These are phyloP conservation scores for Epichloe sylvatica DNA, from an alignment of 2,329 filamentous ascomycete species.

Conservation along the genomic window DNA sequence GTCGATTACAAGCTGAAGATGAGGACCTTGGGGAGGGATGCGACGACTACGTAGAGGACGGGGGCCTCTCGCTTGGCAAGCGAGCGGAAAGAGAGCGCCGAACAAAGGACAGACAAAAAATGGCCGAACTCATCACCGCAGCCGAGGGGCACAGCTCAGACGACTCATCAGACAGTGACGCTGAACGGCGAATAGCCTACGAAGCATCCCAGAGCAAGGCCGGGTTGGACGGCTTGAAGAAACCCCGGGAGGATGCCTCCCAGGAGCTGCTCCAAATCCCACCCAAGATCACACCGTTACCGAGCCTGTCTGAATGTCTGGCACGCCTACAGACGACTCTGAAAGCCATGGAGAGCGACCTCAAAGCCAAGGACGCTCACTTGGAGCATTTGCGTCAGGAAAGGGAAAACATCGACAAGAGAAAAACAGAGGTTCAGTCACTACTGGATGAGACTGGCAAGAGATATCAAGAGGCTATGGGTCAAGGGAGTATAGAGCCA, in stretches of 20 bases:
- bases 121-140: slow-evolving; percentile 68
- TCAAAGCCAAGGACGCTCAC: slow-evolving; percentile 43
- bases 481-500: slow-evolving; percentile 12
- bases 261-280: slow-evolving; percentile 41
- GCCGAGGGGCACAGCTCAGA: slow-evolving; percentile 55
- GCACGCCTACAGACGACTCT: slow-evolving; percentile 48
- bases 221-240: slow-evolving; percentile 62
- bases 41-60: slow-evolving; percentile 81
- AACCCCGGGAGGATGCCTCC: slow-evolving; percentile 21
- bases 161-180: slow-evolving; percentile 54
- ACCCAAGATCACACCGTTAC: slow-evolving; percentile 64
- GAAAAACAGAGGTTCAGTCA: slow-evolving; percentile 68
- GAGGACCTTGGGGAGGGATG: slow-evolving; percentile 90
- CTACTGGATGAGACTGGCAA: slow-evolving; percentile 70
- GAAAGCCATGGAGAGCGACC: slow-evolving; percentile 47
- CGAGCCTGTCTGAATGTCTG: slow-evolving; percentile 55
- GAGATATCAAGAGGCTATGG: slow-evolving; percentile 35
- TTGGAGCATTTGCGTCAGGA: slow-evolving; percentile 56
- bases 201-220: slow-evolving; percentile 75
- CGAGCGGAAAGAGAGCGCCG: slow-evolving; percentile 63
- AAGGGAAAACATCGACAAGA: slow-evolving; percentile 49
- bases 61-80: slow-evolving; percentile 62
- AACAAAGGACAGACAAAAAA: slow-evolving; percentile 55
- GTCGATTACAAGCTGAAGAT: slow-evolving; percentile 68
- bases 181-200: slow-evolving; percentile 65